Percentiles rank a stretch among this genome's conserved stretches.
Conservation (phyloP, 768 basidiomycete species). For the Pleurotus salmoneostramineus region DNA sequence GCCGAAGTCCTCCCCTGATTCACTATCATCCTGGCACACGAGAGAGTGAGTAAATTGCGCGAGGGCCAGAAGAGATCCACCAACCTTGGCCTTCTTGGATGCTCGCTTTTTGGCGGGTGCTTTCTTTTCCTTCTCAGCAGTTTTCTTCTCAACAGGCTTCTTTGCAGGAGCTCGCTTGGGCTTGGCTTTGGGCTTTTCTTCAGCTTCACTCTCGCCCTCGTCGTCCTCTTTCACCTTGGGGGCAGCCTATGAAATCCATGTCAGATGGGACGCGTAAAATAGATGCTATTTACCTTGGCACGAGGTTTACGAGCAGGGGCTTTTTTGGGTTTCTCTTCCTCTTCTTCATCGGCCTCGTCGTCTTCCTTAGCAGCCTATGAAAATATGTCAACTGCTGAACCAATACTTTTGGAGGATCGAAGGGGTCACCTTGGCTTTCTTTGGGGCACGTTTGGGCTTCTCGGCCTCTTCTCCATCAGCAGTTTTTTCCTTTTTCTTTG, state of each 20-base stretch:
- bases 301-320: conserved; percentile 14
- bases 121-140: conserved; percentile 35
- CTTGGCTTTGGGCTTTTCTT: conserved; percentile 30
- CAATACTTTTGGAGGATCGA: too few species aligned
- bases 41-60: conserved; percentile 13
- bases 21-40: conserved; percentile 25
- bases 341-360: conserved; percentile 22
- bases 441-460: conserved; percentile 9
- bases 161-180: conserved; percentile 31
- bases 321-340: conserved; percentile 22
- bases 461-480: conserved; percentile 27
- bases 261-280: conserved; percentile 6
- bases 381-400: background rate
- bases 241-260: background rate
- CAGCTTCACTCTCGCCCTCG: conserved; percentile 18
- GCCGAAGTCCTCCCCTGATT: conserved; percentile 41
- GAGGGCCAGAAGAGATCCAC: background rate
- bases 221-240: conserved; percentile 28
- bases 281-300: conserved; percentile 18
- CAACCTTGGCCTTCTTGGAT: conserved; percentile 30
- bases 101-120: conserved; percentile 36
- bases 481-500: conserved; percentile 40
- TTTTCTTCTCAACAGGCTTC: conserved; percentile 26
- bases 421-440: conserved; percentile 16
- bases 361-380: conserved; percentile 15